phyloP scores from a whole-genome alignment of 2,329 filamentous ascomycete species.

The Botryotinia calthae region DNA sequence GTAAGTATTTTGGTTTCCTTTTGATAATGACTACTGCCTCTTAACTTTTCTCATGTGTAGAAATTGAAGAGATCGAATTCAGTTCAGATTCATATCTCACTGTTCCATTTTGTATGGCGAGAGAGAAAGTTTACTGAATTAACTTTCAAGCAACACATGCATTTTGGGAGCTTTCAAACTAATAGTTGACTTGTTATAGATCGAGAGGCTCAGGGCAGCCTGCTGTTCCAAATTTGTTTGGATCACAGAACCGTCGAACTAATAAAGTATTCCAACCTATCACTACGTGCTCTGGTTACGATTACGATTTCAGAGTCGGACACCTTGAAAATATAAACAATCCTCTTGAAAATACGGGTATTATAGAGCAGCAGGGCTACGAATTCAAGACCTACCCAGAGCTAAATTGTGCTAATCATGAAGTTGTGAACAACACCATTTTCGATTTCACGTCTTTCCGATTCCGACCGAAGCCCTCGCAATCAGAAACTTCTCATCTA shows the following conservation, averaged over 20 bases:
- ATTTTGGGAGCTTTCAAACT: background rate
- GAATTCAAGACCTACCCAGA: background rate
- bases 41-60: background rate
- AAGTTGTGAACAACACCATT: background rate
- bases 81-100: background rate
- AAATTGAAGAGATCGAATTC: background rate
- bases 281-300: background rate
- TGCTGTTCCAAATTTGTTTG: background rate
- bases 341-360: background rate
- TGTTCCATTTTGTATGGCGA: background rate
- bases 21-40: background rate
- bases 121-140: background rate
- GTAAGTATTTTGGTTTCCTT: background rate
- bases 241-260: background rate
- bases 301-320: background rate
- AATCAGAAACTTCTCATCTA: background rate
- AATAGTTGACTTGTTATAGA: constrained; percentile 14
- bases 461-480: background rate
- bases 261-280: background rate
- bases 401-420: background rate
- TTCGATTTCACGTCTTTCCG: background rate
- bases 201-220: background rate
- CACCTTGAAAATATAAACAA: background rate
- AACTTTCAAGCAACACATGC: background rate
- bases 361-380: background rate